Evolutionary conservation across 2,329 filamentous ascomycete species (phyloP), one percentile per base, ranked within the genome.

Genomic region (Aspergillus eucalypticola): DNA sequence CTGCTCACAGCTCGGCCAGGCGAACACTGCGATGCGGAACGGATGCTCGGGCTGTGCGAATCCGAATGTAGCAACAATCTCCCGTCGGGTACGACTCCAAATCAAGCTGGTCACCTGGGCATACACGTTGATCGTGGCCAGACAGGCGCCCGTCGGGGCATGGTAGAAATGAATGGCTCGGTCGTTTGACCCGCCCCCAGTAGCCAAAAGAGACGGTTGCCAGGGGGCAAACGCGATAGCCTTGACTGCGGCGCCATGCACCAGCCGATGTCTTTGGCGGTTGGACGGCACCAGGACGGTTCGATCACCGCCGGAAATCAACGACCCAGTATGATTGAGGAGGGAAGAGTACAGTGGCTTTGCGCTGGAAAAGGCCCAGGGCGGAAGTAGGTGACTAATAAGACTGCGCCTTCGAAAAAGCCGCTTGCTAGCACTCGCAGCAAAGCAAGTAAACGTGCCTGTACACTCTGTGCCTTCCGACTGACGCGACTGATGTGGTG

Each of bases 101-200:
- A 96, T 88, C 29, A 99, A 82, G 51, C 90, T 90, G 0, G 95
- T 99, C 52, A 99, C 92, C 78, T 99, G 95, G 2, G 95, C 92
- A 38, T 90, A 89, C 42, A 96, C 95, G 62, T 92, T 89, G 69
- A 99, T 98, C 1, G 90, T 96, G 2, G 94, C 93, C 29, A 99
- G 84, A 60, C 88, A 88, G 2, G 91, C 87, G 4, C 94, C 95
- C 0, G 92, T 93, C 19, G 84, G 83, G 0, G 91, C 90, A 75
- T 98, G 93, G 76, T 90, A 97, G 79, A 99, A 99, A 77, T 96
- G 93, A 60, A 99, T 96, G 74, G 92, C 92, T 68, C 92, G 91
- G 78, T 99, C 94, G 70, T 96, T 96, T 49, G 91, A 94, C 23
- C 95, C 95, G 41, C 95, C 94, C 3, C 95, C 92, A 1, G 94